These are phyloP conservation scores for Pyracantha coccinea DNA, from an alignment of 331 rosid genomes.

Conservation along the genomic window DNA sequence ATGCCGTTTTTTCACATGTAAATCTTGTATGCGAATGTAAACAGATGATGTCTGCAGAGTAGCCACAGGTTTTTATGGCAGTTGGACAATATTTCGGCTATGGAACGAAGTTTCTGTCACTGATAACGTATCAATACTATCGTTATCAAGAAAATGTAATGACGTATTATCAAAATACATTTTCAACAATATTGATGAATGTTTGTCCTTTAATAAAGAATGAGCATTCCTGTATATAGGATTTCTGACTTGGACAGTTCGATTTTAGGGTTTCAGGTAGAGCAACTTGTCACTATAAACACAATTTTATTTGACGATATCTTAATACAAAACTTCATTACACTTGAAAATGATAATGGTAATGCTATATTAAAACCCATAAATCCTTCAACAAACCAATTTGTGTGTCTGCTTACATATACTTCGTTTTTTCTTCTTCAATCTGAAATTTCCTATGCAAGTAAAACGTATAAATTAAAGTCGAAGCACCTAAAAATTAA, in stretches of 20 bases:
- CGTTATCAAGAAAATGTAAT: too few relatives aligned
- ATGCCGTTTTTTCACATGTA: not conserved
- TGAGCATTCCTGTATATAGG: too few relatives aligned
- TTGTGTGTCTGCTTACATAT: not conserved
- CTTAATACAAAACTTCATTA: not conserved
- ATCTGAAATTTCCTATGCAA: not conserved
- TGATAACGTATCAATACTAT: too few relatives aligned
- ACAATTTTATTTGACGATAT: not conserved
- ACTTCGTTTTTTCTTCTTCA: not conserved
- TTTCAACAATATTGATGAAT: accelerated
- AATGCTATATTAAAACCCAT: not conserved
- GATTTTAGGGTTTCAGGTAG: not conserved
- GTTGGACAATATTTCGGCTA: not conserved
- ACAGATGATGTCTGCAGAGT: not conserved
- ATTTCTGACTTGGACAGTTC: not conserved
- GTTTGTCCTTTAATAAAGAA: too few relatives aligned
- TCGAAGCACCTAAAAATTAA: constrained; percentile 33
- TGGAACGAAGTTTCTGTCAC: too few relatives aligned
- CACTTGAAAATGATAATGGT: not conserved
- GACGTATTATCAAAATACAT: too few relatives aligned
- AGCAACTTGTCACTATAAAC: not conserved
- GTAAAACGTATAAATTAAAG: not conserved
- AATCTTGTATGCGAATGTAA: not conserved
- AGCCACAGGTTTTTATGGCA: not conserved
- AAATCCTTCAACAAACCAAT: not conserved